Percentiles rank a stretch among this genome's conserved stretches.
Conservation (phyloP, 2,329 filamentous ascomycete species). For the Stagonosporopsis tanaceti region DNA sequence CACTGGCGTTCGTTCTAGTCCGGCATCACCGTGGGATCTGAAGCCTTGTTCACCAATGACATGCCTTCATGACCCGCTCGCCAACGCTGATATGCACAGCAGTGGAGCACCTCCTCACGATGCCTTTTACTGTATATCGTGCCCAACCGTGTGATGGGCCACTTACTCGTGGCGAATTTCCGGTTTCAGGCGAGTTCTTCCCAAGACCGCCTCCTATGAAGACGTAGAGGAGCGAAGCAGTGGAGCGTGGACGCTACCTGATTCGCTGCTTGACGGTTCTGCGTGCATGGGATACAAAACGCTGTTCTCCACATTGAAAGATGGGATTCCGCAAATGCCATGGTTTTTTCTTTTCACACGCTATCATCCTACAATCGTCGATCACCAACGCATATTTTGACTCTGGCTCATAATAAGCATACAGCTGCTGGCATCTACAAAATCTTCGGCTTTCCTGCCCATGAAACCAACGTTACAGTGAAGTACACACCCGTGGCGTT, state of each 20-base stretch:
- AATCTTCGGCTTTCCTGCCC: neutral
- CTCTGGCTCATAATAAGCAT: neutral
- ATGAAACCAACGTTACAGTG: neutral
- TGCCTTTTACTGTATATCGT: neutral
- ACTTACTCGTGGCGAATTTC: neutral
- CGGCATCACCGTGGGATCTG: neutral
- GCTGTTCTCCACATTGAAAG: neutral
- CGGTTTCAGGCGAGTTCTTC: neutral
- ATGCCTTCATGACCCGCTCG: neutral
- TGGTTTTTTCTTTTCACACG: neutral
- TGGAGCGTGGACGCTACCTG: neutral
- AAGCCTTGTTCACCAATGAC: neutral
- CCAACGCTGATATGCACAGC: neutral
- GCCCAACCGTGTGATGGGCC: neutral
- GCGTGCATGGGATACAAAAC: neutral
- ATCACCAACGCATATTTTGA: neutral
- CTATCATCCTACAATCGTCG: neutral
- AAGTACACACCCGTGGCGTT: neutral
- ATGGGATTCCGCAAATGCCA: constrained; percentile 3
- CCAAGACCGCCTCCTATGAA: neutral
- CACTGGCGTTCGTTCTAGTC: neutral
- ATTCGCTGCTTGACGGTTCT: neutral
- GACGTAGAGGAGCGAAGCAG: neutral
- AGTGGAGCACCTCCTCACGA: neutral
- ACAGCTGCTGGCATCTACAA: neutral